Evolutionary conservation across 192 early-diverging fungal species (phyloP), one percentile per base, ranked within the genome.

Genomic region (Gaertneriomyces semiglobifer): DNA sequence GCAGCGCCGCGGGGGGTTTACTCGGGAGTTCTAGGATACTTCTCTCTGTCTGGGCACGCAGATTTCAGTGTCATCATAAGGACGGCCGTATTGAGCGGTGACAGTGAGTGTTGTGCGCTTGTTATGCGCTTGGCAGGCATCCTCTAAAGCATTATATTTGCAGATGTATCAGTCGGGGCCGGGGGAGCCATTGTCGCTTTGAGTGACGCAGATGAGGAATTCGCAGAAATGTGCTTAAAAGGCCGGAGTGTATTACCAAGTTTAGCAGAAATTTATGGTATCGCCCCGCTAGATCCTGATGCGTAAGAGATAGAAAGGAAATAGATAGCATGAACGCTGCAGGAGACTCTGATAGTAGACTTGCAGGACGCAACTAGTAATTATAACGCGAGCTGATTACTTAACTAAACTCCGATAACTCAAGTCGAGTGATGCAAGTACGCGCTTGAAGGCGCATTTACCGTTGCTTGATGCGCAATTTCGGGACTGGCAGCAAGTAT

Each of bases 171-270:
- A 11, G 82, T 95, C 25, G 94, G 96, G 6, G 94, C 92, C 2
- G 96, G 96, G 47, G 96, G 96, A 41, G 96, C 96, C 1, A 88
- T 98, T 55, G 91, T 92, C 0, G 84, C 87, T n/a, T 73, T 96
- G 43, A 94, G 92, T 0, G 85, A 93, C 69, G 84, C 93, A 0
- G 76, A 82, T n/a, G 86, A 82, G 11, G 96, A 98, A 68, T 96
- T 88, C 86, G 80, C 85, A 0, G 96, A 98, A 58, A 90, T 95
- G 54, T 52, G 90, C 39, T 74, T 95, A 57, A 98, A 98, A 68
- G 74, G 77, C 0, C 65, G 79, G 47, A 72, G 73, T 3, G 82
- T 84, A 19, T 33, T 79, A 5, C 79, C 82, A 3, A 80, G 76
- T 66, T 75, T 52, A 18, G 20, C 20, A 20, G n/a, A 52, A 20